Conservation (phyloP, 371 early-diverging fungal genomes). For the Apophysomyces variabilis region DNA sequence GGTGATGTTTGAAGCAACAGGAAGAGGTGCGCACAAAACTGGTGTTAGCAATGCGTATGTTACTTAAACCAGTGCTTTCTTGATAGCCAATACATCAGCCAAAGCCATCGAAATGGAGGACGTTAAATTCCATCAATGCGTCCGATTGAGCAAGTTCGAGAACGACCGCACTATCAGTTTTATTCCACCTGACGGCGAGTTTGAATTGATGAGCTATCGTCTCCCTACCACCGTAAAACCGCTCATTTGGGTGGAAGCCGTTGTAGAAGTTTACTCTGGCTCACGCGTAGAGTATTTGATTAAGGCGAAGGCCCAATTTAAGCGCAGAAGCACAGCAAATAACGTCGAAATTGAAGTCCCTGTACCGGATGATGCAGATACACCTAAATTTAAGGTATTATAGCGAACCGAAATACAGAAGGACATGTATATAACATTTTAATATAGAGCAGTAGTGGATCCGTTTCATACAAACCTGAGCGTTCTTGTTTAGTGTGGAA, state of each 20-base stretch:
- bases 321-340: conserved; percentile 95
- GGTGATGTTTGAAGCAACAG: conserved; percentile 96
- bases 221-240: conserved; percentile 94
- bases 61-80: background rate
- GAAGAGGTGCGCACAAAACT: conserved; percentile 66
- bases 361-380: conserved; percentile 96
- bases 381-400: conserved; percentile 93
- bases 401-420: conserved; percentile 7
- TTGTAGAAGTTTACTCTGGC: conserved; percentile 92
- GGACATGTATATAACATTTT: background rate
- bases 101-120: conserved; percentile 99
- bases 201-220: conserved; percentile 98
- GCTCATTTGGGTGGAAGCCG: conserved; percentile 94
- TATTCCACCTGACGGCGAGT: conserved; percentile 98
- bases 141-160: conserved; percentile 93
- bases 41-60: background rate
- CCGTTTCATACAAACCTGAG: conserved; percentile 95
- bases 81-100: conserved; percentile 67
- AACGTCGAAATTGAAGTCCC: conserved; percentile 97
- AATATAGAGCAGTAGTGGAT: conserved; percentile 78
- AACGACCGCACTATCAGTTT: conserved; percentile 96
- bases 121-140: conserved; percentile 99
- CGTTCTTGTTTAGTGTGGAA: conserved; percentile 95
- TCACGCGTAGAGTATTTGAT: conserved; percentile 95
- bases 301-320: conserved; percentile 97